Base-by-base conservation (phyloP, 441 rosid species). In the Erysimum pusillum region DNA sequence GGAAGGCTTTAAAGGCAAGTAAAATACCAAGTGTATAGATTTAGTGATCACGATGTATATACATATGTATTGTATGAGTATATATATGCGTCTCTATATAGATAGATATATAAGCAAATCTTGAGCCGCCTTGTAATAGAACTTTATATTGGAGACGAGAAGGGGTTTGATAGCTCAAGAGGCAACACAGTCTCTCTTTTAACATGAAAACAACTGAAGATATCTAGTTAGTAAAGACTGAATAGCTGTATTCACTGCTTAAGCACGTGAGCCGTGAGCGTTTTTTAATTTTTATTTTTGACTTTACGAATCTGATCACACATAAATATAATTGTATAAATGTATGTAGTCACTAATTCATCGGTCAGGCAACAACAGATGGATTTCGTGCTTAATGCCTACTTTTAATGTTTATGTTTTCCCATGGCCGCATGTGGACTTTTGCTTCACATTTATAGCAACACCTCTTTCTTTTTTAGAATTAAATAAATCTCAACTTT, bases 1-100 rank as follows among this genome's bases (percentile, higher is more conserved):
- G 60, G 78, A 79, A 88, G 83, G 79, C 96, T 93, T 90, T 79
- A 82, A 91, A 94, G 96, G 91, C 93, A 94, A 91, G 94, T 67
- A 79, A 74, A 80, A 73, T 78, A 72, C 69, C 48, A 58, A 66
- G 44, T 73, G 31, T 67, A 48, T 22, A 67, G 65, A 69, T 78
- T 64, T 60, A 73, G 75, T 64, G 81, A 64, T 75, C 61, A 76
- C 66, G 32, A 71, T 80, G 67, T 56, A 58, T 73, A 62, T 32
- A 45, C 12, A 13, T 39, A 28, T 28, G 4, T 46, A 31, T 69
- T 66, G 3, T 59, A 71, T 65, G 11, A 2, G 25, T 42, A 39
- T 25, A 45, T 64, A 31, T 41, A 56, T 32, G 28, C 44, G 39
- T 58, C 0, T n/a, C 5, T 38, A 59, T 45, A 66, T 44, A 52